Evolutionary conservation across 352 stramenopile genomes (phyloP).

Genomic region (Globisporangium nunn): DNA sequence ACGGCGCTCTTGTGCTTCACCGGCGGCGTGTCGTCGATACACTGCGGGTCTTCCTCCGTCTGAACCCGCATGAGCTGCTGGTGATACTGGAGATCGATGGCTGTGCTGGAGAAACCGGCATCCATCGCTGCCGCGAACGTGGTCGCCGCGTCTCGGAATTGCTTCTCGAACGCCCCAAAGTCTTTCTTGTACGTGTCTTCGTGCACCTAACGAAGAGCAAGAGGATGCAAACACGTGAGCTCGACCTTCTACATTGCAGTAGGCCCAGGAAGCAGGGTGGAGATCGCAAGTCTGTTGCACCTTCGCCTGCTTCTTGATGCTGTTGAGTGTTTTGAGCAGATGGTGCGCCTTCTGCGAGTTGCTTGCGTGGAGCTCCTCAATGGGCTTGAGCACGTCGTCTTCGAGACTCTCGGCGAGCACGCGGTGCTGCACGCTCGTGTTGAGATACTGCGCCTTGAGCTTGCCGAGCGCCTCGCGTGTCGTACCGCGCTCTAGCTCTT

Average conservation of each 20-base stretch:
- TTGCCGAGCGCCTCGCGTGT: constrained; percentile 50
- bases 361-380: constrained; percentile 47
- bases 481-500: constrained; percentile 46
- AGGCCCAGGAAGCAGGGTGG: neutral
- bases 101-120: constrained; percentile 59
- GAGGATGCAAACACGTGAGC: neutral
- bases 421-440: constrained; percentile 78
- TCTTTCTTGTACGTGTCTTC: constrained; percentile 74
- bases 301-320: constrained; percentile 77
- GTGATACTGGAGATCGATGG: constrained; percentile 66
- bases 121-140: constrained; percentile 70
- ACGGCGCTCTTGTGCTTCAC: constrained; percentile 10
- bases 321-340: constrained; percentile 43
- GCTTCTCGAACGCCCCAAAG: constrained; percentile 62
- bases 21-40: neutral
- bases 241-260: too few relatives aligned
- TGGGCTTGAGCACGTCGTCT: constrained; percentile 69
- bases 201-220: constrained; percentile 16
- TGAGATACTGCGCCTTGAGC: constrained; percentile 69
- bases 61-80: constrained; percentile 35
- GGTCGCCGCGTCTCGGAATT: constrained; percentile 52
- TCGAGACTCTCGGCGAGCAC: constrained; percentile 62
- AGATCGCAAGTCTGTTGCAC: constrained; percentile 8
- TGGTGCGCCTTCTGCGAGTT: constrained; percentile 52
- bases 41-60: constrained; percentile 11